Base-by-base conservation (phyloP, 768 basidiomycete species). In the Cyclocybe aegerita region DNA sequence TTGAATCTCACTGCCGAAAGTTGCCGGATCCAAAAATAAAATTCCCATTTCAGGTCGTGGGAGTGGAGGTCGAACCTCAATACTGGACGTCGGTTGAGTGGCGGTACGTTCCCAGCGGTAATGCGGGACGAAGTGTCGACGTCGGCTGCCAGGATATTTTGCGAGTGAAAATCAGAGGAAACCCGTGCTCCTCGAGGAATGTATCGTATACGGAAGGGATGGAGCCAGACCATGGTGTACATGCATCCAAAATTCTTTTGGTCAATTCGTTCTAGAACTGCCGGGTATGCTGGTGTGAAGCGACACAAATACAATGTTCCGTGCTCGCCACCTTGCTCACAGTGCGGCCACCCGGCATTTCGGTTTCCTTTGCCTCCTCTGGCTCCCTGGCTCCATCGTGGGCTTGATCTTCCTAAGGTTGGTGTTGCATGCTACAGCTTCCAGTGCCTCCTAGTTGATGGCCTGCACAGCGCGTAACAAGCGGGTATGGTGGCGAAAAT, bases 81-180 rank as follows among this genome's bases (percentile, higher is more conserved):
- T 23, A 23, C 23, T 23, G 23, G n/a, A n/a, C n/a, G n/a, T 31
- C 30, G 31, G 43, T 12, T 48, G 33, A n/a, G 60, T 14, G 30
- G 49, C 49, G n/a, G 60, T 54, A 35, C 50, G 44, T 39, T 61
- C 60, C 60, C 60, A 61, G 39, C 39, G 4, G 14, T 43, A 37
- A 50, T 52, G n/a, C 37, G 49, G 15, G 45, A 51, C 31, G 10
- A 31, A 39, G 45, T 9, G 44, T 52, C 50, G 15, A 47, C 23
- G 35, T 60, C 51, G 23, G 39, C 40, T 29, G 54, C 43, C 57
- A 60, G 48, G 48, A 58, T 58, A 23, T 60, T 60, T 49, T 60
- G 54, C 7, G 59, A 60, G 42, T 60, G 59, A 41, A 60, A 60
- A 38, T 60, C 54, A 60, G 53, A 4, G 51, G 59, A 44, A 31